A percentile compares a stretch with the other conserved stretches of the same genome.
Conservation (phyloP, 2,329 filamentous ascomycete genomes). For the Ilyonectria destructans region DNA sequence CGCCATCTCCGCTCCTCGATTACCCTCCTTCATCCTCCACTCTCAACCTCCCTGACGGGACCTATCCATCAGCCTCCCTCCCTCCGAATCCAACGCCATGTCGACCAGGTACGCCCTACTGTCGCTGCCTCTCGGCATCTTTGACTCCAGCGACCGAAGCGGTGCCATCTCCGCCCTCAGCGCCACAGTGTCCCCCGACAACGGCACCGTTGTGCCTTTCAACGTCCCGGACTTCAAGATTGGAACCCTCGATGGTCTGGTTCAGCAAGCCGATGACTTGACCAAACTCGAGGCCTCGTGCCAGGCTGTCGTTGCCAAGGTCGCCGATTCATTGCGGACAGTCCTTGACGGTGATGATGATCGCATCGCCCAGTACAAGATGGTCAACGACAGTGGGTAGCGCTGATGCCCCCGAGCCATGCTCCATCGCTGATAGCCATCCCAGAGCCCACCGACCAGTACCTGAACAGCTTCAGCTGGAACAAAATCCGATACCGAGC, state of each 20-base stretch:
- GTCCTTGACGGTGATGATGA: slow-evolving; percentile 89
- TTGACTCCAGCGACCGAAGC: slow-evolving; percentile 84
- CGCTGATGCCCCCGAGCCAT: slow-evolving; percentile 2
- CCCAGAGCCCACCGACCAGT: slow-evolving; percentile 94
- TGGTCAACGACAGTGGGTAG: slow-evolving; percentile 90
- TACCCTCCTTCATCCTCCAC: slow-evolving; percentile 29
- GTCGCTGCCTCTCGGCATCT: slow-evolving; percentile 90
- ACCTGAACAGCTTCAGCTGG: slow-evolving; percentile 91
- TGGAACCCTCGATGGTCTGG: slow-evolving; percentile 93
- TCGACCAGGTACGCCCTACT: slow-evolving; percentile 85
- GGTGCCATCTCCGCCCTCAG: slow-evolving; percentile 86
- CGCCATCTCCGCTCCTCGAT: slow-evolving; percentile 21
- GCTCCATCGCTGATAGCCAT: slow-evolving; percentile 46
- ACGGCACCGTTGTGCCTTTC: slow-evolving; percentile 84
- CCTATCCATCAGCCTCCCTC: slow-evolving; percentile 17
- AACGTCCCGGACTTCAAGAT: slow-evolving; percentile 96
- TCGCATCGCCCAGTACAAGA: slow-evolving; percentile 89
- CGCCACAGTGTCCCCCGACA: slow-evolving; percentile 80
- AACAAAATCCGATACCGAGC: slow-evolving; percentile 98
- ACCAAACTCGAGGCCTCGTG: slow-evolving; percentile 88
- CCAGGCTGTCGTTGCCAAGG: slow-evolving; percentile 88
- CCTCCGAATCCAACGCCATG: slow-evolving; percentile 54
- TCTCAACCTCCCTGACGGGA: background rate
- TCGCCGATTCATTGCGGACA: slow-evolving; percentile 86
- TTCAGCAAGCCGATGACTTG: slow-evolving; percentile 96